phyloP scores from a whole-genome alignment of 176 grass and related monocot genomes.

The barley (Hordeum vulgare) region DNA sequence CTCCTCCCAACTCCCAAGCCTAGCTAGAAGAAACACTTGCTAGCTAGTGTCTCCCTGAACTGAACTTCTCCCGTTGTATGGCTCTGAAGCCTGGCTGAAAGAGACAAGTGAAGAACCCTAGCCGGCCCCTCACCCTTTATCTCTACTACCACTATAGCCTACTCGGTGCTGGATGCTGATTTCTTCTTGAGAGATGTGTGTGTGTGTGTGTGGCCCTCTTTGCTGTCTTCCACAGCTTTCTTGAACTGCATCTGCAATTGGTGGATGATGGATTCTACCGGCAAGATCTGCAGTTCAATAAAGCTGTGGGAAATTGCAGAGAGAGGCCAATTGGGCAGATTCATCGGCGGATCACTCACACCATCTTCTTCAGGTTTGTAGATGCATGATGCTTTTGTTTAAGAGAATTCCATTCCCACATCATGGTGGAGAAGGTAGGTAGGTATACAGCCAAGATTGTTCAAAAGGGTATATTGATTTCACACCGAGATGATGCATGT shows the following conservation, averaged over 20 bases:
- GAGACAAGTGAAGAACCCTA: neutral
- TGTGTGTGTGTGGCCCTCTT: conserved; percentile 46
- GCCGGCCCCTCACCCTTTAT: too few relatives aligned
- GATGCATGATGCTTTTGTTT: neutral
- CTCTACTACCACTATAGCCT: neutral
- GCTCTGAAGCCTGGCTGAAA: neutral
- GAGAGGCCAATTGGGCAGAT: conserved; percentile 36
- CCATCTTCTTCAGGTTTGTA: neutral
- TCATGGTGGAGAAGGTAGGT: neutral
- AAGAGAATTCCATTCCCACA: neutral
- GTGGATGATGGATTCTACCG: conserved; percentile 11
- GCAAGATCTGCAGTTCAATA: conserved; percentile 67
- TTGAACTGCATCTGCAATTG: conserved; percentile 78
- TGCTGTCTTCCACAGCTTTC: conserved; percentile 99
- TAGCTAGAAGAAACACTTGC: neutral
- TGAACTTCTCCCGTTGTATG: neutral
- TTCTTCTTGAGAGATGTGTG: neutral
- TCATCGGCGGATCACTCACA: neutral
- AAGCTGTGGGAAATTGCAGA: conserved; percentile 92
- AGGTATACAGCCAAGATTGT: neutral
- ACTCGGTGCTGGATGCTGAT: neutral
- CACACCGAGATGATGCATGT: neutral
- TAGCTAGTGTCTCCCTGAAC: neutral
- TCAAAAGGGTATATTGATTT: neutral
- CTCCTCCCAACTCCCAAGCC: neutral